Evolutionary conservation across 2,329 filamentous ascomycete genomes (phyloP), one percentile per base, ranked within the genome.

Genomic region (Pseudocercospora vitis): DNA sequence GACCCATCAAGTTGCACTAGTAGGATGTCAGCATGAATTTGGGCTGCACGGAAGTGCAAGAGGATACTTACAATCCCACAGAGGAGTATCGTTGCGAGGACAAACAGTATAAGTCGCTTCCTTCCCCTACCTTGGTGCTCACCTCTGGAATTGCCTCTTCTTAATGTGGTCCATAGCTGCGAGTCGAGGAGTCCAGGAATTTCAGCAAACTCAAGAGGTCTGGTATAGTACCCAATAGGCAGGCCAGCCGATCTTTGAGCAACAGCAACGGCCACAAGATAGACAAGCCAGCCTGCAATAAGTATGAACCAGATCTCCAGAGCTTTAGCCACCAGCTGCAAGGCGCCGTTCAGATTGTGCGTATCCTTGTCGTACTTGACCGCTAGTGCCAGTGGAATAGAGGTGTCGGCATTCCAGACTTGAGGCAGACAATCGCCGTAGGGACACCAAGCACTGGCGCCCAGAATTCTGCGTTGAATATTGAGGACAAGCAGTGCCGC

Each of bases 1-100:
- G 66, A 8, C 67, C 67, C 64, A 69, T 70, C 3, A 70, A 50
- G 32, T 68, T 70, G 47, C 62, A 64, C 33, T 37, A 16, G n/a
- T 16, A n/a, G 3, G n/a, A 2, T 9, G 16, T 37, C 14, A 37
- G 33, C 33, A 37, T 37, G 12, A 18, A 11, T 29, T 7, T 29
- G 6, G 6, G 26, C 6, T 29, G n/a, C n/a, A 29, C 26, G 6
- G 11, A 6, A 11, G 26, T 29, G 6, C 11, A 11, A 11, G 11
- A 11, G 26, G 6, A 29, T 11, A 44, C 66, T 69, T 42, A 58
- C 61, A 1, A 67, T 21, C 7, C 59, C 50, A 28, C 62, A 63
- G 8, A 68, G 54, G 14, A 61, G 45, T 7, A 64, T 40, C 1
- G 60, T 59, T 23, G 63, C 24, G 8, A 58, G 16, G 19, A 62